These are phyloP conservation scores for Noccaea caerulescens DNA, from an alignment of 345 rosid species.

Conservation along the genomic window DNA sequence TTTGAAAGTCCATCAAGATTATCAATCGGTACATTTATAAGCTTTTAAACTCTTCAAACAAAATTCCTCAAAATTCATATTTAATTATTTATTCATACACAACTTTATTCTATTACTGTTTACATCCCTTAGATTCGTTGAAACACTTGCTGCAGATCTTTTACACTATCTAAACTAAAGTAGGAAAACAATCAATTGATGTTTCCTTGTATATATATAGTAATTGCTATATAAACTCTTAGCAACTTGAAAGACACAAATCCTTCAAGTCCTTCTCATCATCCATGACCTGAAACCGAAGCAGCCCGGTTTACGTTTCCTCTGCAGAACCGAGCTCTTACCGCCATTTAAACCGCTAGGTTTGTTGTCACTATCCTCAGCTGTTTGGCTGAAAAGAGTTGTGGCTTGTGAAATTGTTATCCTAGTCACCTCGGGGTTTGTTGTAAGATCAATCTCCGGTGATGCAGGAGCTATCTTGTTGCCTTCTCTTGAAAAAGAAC, in stretches of 20 bases:
- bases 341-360: conserved; percentile 24
- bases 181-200: conserved; percentile 3
- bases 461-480: conserved; percentile 66
- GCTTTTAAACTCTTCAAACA: not conserved
- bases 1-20: too few relatives aligned
- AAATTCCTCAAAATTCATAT: not conserved
- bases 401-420: conserved; percentile 45
- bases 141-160: conserved; percentile 16
- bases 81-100: not conserved
- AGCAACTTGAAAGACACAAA: conserved; percentile 27
- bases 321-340: conserved; percentile 29
- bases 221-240: conserved; percentile 18
- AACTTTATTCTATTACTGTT: conserved; percentile 4
- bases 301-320: conserved; percentile 36
- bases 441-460: conserved; percentile 45
- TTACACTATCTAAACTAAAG: conserved; percentile 2
- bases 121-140: conserved; percentile 16
- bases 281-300: conserved; percentile 29
- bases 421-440: conserved; percentile 30
- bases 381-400: conserved; percentile 36
- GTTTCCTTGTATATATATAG: conserved; percentile 23
- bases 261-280: conserved; percentile 20
- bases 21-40: too few relatives aligned
- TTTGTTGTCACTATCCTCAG: conserved; percentile 6
- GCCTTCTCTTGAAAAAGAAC: conserved; percentile 53